Evolutionary conservation across 345 rosid genomes (phyloP).

Genomic region (Pistacia vera): DNA sequence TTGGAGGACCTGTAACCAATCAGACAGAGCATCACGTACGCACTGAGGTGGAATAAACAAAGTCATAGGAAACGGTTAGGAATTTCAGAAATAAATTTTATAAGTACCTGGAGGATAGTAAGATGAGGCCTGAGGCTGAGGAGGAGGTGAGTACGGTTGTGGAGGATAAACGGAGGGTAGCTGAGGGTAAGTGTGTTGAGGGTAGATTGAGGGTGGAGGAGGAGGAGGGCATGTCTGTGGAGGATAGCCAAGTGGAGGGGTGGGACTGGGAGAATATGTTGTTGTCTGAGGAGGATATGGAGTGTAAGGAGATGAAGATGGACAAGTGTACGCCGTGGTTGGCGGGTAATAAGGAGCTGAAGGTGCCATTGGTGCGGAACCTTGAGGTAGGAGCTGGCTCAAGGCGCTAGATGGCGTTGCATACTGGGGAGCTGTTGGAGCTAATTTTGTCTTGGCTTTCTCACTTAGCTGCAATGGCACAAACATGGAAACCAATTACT

Average conservation of each 20-base stretch:
- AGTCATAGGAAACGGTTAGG: neutral
- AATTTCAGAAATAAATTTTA: neutral
- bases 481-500: neutral
- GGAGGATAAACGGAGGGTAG: slow-evolving; percentile 15
- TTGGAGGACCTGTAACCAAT: slow-evolving; percentile 16
- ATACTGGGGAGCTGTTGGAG: slow-evolving; percentile 17
- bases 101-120: slow-evolving; percentile 13
- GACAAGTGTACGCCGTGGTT: neutral
- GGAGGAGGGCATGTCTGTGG: slow-evolving; percentile 18
- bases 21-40: neutral
- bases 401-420: slow-evolving; percentile 15
- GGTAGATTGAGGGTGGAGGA: too few relatives aligned
- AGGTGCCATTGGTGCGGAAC: slow-evolving; percentile 12
- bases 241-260: slow-evolving; percentile 25
- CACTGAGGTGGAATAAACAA: neutral
- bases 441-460: slow-evolving; percentile 11
- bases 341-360: slow-evolving; percentile 23
- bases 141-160: slow-evolving; percentile 4
- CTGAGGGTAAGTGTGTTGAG: too few relatives aligned
- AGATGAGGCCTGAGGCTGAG: slow-evolving; percentile 10
- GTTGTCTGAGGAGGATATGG: slow-evolving; percentile 17
- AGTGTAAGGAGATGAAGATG: neutral
- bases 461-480: neutral
- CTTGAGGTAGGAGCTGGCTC: slow-evolving; percentile 18
- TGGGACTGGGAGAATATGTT: slow-evolving; percentile 9